Base-by-base conservation (phyloP, 2,329 filamentous ascomycete genomes). In the Talaromyces amestolkiae region DNA sequence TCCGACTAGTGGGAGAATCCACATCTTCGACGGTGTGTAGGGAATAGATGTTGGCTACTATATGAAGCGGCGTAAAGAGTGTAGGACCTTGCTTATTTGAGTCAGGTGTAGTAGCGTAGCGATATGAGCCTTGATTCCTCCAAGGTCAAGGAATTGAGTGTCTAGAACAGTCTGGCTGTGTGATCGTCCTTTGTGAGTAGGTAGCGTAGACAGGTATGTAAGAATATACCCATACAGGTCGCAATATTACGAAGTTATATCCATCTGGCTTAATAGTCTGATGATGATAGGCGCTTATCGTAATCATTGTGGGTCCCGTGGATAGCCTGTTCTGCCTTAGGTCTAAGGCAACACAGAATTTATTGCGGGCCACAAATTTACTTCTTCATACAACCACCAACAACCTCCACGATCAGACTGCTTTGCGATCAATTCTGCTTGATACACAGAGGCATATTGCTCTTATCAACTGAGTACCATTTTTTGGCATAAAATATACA, bases 1-100 rank as follows among this genome's bases (percentile, higher is more conserved):
- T 73, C 95, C 95, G 73, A 99, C 83, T 51, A 98, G 82, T 73
- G 94, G 93, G 74, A 99, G 83, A 82, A 99, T 92, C 92, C 93
- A 98, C 95, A 98, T 97, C 3, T 39, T 66, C n/a, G 5, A 47
- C 10, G 19, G 19, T 8, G 47, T 8, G 47, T 17, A 31, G 7
- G 51, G 17, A 37, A 35, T 37, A 37, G n/a, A 19, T 35, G 51
- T 22, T 56, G n/a, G 37, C 15, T 31, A 6, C 27, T 59, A 11
- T 59, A 45, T 33, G 37, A 59, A 45, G 35, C 19, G 10, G 19
- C 33, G 53, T 24, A 11, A 39, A 56, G 33, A 37, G 31, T 37
- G 33, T 37, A 13, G 53, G n/a, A 17, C 27, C 33, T 37, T 56
- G 31, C 17, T 56, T 17, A 1, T 56, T 37, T 24, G 11, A 15